Conservation (phyloP, 177 flowering plant species). For the Telopea speciosissima region DNA sequence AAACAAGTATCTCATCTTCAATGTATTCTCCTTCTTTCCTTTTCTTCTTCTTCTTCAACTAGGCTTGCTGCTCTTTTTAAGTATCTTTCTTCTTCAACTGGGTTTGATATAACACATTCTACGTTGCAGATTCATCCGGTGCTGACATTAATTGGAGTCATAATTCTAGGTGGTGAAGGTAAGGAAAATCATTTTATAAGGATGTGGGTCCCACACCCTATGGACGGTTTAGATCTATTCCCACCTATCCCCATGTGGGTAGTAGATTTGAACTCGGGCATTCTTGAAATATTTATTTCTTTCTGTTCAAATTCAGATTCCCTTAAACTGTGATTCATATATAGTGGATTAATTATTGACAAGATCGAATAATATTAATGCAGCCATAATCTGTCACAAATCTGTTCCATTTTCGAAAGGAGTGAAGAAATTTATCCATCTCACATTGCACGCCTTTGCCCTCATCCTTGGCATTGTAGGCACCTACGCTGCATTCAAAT, state of each 20-base stretch:
- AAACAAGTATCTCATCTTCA: slow-evolving; percentile 82
- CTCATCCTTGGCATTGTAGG: slow-evolving; percentile 72
- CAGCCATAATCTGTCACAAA: slow-evolving; percentile 81
- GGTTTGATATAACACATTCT: too few relatives aligned
- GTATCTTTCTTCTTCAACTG: too few relatives aligned
- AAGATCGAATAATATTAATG: too few relatives aligned
- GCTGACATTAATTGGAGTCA: slow-evolving; percentile 76
- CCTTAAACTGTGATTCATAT: too few relatives aligned
- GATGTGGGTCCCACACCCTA: too few relatives aligned
- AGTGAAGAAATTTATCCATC: slow-evolving; percentile 72
- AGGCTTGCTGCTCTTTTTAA: too few relatives aligned
- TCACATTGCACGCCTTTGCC: slow-evolving; percentile 68
- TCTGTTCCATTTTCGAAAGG: slow-evolving; percentile 55
- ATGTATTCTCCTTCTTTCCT: slow-evolving; percentile 30
- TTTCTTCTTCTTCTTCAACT: background rate
- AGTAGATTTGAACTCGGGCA: too few relatives aligned
- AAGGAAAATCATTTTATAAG: slow-evolving; percentile 7
- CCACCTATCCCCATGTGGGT: too few relatives aligned
- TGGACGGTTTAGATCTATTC: too few relatives aligned
- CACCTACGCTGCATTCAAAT: slow-evolving; percentile 67
- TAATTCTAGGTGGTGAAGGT: slow-evolving; percentile 94
- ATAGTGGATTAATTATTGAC: too few relatives aligned
- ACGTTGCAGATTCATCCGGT: slow-evolving; percentile 85
- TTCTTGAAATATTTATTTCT: too few relatives aligned
- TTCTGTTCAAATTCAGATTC: too few relatives aligned